Conservation (phyloP, 2,329 filamentous ascomycete genomes). For the Aspergillus flavus region DNA sequence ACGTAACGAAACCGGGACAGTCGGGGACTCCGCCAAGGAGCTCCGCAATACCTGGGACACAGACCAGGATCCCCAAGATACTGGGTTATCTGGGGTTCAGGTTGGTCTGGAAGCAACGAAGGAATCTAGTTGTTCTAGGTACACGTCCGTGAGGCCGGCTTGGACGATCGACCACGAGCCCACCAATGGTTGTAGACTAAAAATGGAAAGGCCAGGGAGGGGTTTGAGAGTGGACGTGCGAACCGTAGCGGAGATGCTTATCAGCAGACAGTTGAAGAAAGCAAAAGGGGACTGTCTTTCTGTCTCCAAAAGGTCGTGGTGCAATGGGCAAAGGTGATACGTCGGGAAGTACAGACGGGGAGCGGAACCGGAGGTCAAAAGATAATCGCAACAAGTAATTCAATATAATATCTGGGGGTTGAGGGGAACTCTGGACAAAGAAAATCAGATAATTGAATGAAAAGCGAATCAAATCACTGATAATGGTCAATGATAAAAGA, state of each 20-base stretch:
- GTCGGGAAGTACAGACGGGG: slow-evolving; percentile 17
- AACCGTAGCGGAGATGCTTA: slow-evolving; percentile 30
- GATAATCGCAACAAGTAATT: slow-evolving; percentile 14
- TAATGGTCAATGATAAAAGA: slow-evolving; percentile 6
- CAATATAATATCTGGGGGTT: neutral
- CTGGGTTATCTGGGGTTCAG: slow-evolving; percentile 16
- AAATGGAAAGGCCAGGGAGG: neutral
- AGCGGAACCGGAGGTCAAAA: slow-evolving; percentile 22
- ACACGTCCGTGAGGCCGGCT: slow-evolving; percentile 1
- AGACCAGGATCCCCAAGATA: slow-evolving; percentile 16
- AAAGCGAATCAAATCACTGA: neutral
- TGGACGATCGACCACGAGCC: slow-evolving; percentile 18
- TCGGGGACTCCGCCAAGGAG: slow-evolving; percentile 15
- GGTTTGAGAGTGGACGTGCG: slow-evolving; percentile 15
- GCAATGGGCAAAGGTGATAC: slow-evolving; percentile 3
- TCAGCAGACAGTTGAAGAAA: slow-evolving; percentile 16
- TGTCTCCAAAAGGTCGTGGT: neutral
- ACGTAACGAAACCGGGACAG: slow-evolving; percentile 21
- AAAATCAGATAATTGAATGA: neutral
- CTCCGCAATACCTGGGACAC: slow-evolving; percentile 12
- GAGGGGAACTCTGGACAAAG: neutral
- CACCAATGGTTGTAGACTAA: slow-evolving; percentile 18
- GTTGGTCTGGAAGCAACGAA: neutral
- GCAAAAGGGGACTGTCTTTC: neutral
- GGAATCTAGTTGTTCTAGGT: slow-evolving; percentile 2